Evolutionary conservation across 2,329 filamentous ascomycete species (phyloP).

Genomic region (Exophiala alcalophila): DNA sequence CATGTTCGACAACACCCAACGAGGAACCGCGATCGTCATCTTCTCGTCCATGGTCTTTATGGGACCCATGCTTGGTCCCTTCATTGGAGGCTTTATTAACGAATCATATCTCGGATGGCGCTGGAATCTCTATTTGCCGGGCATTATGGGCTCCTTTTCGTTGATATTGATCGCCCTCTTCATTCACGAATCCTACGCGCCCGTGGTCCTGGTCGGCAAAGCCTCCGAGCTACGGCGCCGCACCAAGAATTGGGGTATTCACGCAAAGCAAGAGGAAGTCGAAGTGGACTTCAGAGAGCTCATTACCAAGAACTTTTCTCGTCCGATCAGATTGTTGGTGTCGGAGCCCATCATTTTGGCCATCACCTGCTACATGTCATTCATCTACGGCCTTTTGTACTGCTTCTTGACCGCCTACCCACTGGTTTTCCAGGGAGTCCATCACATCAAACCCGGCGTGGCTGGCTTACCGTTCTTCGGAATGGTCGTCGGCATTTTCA

Average conservation of each 20-base stretch:
- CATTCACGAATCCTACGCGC: slow-evolving; percentile 58
- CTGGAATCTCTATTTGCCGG: slow-evolving; percentile 55
- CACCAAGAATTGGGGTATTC: slow-evolving; percentile 61
- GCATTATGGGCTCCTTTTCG: slow-evolving; percentile 55
- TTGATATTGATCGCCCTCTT: slow-evolving; percentile 52
- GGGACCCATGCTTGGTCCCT: slow-evolving; percentile 53
- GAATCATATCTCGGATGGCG: slow-evolving; percentile 51
- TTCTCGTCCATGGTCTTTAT: slow-evolving; percentile 54
- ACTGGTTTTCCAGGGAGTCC: slow-evolving; percentile 48
- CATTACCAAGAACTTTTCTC: slow-evolving; percentile 52
- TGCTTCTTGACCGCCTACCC: slow-evolving; percentile 38
- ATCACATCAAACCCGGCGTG: slow-evolving; percentile 67
- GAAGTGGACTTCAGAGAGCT: slow-evolving; percentile 52
- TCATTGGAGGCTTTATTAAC: slow-evolving; percentile 54
- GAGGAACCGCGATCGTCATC: slow-evolving; percentile 47
- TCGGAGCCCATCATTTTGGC: slow-evolving; percentile 45
- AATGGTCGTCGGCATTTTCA: slow-evolving; percentile 70
- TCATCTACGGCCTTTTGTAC: slow-evolving; percentile 33
- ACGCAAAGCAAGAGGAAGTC: slow-evolving; percentile 57
- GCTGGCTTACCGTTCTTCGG: slow-evolving; percentile 80
- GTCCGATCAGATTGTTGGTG: slow-evolving; percentile 44
- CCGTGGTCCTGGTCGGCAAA: slow-evolving; percentile 56
- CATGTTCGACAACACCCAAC: slow-evolving; percentile 52
- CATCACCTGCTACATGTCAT: slow-evolving; percentile 40
- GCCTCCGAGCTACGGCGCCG: slow-evolving; percentile 53